Evolutionary conservation across 2,329 filamentous ascomycete genomes (phyloP).

Genomic region (Karstenula rhodostoma): DNA sequence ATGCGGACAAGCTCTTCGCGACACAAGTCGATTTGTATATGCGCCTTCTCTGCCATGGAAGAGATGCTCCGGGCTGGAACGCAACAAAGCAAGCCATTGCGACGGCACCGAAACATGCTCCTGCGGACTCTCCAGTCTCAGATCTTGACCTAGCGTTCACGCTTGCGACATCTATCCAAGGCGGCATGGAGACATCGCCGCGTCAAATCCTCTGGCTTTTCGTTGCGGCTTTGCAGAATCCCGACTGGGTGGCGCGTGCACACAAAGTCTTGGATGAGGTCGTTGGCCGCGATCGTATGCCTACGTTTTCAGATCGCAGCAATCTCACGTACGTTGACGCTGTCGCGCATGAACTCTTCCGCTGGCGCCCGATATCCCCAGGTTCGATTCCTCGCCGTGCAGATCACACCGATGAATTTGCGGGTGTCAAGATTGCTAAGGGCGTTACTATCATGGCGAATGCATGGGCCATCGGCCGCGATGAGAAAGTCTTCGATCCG

Average conservation of each 20-base stretch:
- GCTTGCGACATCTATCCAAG: slow-evolving; percentile 6
- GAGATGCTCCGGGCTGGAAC: slow-evolving; percentile 6
- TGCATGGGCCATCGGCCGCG: slow-evolving; percentile 4
- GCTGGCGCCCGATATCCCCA: slow-evolving; percentile 7
- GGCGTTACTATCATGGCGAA: slow-evolving; percentile 6
- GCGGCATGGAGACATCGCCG: slow-evolving; percentile 1
- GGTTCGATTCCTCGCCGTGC: slow-evolving; percentile 5
- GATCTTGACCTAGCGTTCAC: slow-evolving; percentile 7
- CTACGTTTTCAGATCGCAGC: not conserved
- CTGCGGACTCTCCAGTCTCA: not conserved
- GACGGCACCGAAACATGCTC: slow-evolving; percentile 6
- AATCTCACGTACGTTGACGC: not conserved
- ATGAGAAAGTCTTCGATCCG: slow-evolving; percentile 4
- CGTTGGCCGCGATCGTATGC: slow-evolving; percentile 1
- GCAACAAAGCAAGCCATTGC: slow-evolving; percentile 10
- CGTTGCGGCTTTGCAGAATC: slow-evolving; percentile 3
- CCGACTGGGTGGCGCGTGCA: not conserved
- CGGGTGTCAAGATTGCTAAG: slow-evolving; percentile 4
- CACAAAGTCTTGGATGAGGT: slow-evolving; percentile 4
- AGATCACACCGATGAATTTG: slow-evolving; percentile 2
- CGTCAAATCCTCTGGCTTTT: slow-evolving; percentile 6
- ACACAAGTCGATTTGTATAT: slow-evolving; percentile 1
- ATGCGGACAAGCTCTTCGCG: slow-evolving; percentile 1
- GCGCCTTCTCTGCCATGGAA: slow-evolving; percentile 3
- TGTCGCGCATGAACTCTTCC: slow-evolving; percentile 7